phyloP scores from a whole-genome alignment of 768 basidiomycete genomes.

The Termitomyces sp. region DNA sequence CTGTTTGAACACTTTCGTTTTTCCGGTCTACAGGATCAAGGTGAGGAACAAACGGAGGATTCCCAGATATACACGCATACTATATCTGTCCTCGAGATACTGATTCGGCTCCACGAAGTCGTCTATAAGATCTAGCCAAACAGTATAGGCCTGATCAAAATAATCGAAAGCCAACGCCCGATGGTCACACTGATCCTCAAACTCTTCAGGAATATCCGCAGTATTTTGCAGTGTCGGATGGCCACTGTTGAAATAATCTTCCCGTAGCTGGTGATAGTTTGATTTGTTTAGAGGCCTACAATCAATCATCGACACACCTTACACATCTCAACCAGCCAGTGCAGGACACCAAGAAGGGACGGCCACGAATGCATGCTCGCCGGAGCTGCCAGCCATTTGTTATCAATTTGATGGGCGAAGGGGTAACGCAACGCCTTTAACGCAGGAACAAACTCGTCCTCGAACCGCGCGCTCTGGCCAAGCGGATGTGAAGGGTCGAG shows the following conservation, averaged over 20 bases:
- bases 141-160: slow-evolving; percentile 57
- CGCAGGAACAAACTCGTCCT: slow-evolving; percentile 78
- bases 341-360: slow-evolving; percentile 75
- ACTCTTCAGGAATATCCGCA: slow-evolving; percentile 61
- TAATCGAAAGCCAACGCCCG: slow-evolving; percentile 75
- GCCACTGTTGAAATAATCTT: slow-evolving; percentile 51
- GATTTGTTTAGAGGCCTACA: slow-evolving; percentile 17
- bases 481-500: slow-evolving; percentile 69
- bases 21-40: slow-evolving; percentile 46
- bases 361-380: slow-evolving; percentile 95
- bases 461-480: slow-evolving; percentile 44
- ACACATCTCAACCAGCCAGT: slow-evolving; percentile 88
- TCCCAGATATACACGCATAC: slow-evolving; percentile 32
- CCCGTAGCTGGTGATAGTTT: slow-evolving; percentile 26
- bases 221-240: slow-evolving; percentile 66
- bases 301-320: slow-evolving; percentile 48
- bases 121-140: slow-evolving; percentile 65
- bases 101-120: slow-evolving; percentile 66
- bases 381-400: slow-evolving; percentile 83
- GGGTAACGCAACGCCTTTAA: slow-evolving; percentile 81
- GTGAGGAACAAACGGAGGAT: neutral
- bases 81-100: slow-evolving; percentile 69
- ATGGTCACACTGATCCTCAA: slow-evolving; percentile 70
- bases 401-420: slow-evolving; percentile 68
- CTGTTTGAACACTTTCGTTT: slow-evolving; percentile 60